Conservation (phyloP, 2,329 filamentous ascomycete species). For the Ophiostoma ulmi region DNA sequence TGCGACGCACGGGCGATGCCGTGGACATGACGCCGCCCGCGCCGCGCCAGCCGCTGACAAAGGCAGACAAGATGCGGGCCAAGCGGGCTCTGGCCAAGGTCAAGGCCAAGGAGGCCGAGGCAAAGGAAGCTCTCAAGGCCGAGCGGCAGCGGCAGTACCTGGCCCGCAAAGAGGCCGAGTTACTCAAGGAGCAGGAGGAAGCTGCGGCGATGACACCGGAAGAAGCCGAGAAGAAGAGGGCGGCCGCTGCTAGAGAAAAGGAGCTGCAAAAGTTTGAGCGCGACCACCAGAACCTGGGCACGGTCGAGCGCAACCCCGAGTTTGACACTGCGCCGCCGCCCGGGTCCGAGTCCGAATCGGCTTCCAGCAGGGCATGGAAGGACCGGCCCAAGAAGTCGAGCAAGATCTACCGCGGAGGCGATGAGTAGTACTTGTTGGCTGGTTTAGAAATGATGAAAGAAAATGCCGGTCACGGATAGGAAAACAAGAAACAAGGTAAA, state of each 20-base stretch:
- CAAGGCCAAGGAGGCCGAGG: neutral
- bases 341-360: neutral
- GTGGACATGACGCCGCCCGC: neutral
- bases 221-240: neutral
- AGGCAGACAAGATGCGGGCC: neutral
- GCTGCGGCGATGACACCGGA: neutral
- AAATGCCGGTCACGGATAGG: neutral
- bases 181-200: neutral
- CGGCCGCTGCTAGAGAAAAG: neutral
- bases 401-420: neutral
- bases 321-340: neutral
- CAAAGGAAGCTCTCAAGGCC: neutral
- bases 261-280: neutral
- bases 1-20: slow-evolving; percentile 33
- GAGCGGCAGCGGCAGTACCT: neutral
- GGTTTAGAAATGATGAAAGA: no score
- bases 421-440: neutral
- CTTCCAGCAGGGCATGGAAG: neutral
- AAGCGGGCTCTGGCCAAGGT: neutral
- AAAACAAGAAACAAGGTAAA: neutral
- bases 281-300: neutral
- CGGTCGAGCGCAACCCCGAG: neutral
- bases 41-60: neutral
- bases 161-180: neutral
- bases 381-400: neutral